phyloP scores from a whole-genome alignment of 139 green algal genomes.

The Picochlorum sp. region DNA sequence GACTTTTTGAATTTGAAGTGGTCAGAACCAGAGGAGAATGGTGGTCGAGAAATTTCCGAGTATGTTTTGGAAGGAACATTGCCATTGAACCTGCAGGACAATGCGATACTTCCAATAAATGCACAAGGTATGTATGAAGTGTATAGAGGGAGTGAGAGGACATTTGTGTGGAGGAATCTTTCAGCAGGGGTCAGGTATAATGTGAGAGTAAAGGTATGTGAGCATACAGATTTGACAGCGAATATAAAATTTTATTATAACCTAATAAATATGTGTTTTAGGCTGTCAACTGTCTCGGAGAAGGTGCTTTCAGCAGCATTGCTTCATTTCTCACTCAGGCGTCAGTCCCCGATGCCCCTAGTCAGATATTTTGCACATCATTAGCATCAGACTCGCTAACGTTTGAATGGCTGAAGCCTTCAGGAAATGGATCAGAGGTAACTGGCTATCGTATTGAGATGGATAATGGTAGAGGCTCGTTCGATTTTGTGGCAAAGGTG shows the following conservation, averaged over 20 bases:
- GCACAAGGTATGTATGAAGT: conserved; percentile 40
- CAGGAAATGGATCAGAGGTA: conserved; percentile 45
- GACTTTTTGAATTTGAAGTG: conserved; percentile 56
- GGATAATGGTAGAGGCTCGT: conserved; percentile 37
- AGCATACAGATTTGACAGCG: conserved; percentile 5
- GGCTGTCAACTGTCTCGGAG: conserved; percentile 38
- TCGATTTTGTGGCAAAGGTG: conserved; percentile 34
- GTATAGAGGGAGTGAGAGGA: conserved; percentile 42
- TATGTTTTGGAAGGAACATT: conserved; percentile 31
- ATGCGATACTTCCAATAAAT: background rate
- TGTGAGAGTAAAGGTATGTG: conserved; percentile 35
- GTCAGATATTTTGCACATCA: conserved; percentile 11
- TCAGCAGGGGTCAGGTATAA: conserved; percentile 37
- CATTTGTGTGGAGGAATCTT: conserved; percentile 36
- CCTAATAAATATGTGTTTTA: background rate
- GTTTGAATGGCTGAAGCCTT: conserved; percentile 32
- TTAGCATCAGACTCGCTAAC: conserved; percentile 3
- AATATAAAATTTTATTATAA: background rate
- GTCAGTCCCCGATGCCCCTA: conserved; percentile 43
- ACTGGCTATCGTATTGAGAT: conserved; percentile 53
- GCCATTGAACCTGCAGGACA: background rate
- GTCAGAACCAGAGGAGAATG: conserved; percentile 49
- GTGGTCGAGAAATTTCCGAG: conserved; percentile 32
- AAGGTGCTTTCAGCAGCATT: conserved; percentile 40
- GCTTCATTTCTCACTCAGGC: conserved; percentile 49